A percentile compares a stretch with the other conserved stretches of the same genome.
phyloP scores from a whole-genome alignment of 495 filamentous ascomycete genomes.

The Podospora bellae-mahoneyi region DNA sequence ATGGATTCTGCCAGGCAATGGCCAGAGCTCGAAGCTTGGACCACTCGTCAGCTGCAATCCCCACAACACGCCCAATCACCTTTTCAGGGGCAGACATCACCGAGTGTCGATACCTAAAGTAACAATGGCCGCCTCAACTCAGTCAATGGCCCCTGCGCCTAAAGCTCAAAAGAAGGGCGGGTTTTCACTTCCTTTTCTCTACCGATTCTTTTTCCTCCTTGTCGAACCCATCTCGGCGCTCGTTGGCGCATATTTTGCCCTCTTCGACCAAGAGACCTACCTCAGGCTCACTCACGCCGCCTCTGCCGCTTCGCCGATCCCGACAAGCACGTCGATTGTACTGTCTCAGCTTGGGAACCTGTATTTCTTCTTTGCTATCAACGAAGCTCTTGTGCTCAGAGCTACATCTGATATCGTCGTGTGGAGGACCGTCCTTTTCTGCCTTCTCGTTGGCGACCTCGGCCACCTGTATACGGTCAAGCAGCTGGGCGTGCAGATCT shows the following conservation, averaged over 20 bases:
- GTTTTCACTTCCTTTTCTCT: slow-evolving; percentile 44
- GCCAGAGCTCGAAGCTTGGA: not conserved
- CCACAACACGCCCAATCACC: not conserved
- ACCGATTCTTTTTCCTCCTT: slow-evolving; percentile 62
- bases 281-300: slow-evolving; percentile 54
- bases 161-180: slow-evolving; percentile 11
- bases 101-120: not conserved
- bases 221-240: slow-evolving; percentile 66
- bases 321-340: slow-evolving; percentile 50
- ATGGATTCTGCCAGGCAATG: not conserved
- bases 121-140: not conserved
- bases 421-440: slow-evolving; percentile 60
- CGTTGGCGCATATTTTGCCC: slow-evolving; percentile 60
- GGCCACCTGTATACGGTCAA: slow-evolving; percentile 62
- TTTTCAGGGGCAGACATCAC: not conserved
- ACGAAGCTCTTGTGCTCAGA: slow-evolving; percentile 65
- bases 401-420: slow-evolving; percentile 57
- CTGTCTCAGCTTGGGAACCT: slow-evolving; percentile 62
- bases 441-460: slow-evolving; percentile 61
- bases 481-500: slow-evolving; percentile 49
- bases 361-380: slow-evolving; percentile 65
- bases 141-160: not conserved
- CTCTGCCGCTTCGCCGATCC: slow-evolving; percentile 40
- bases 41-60: not conserved
- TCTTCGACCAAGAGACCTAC: slow-evolving; percentile 54